These are phyloP conservation scores for Hypoxylon sp. DNA, from an alignment of 2,329 filamentous ascomycete species.

Conservation along the genomic window DNA sequence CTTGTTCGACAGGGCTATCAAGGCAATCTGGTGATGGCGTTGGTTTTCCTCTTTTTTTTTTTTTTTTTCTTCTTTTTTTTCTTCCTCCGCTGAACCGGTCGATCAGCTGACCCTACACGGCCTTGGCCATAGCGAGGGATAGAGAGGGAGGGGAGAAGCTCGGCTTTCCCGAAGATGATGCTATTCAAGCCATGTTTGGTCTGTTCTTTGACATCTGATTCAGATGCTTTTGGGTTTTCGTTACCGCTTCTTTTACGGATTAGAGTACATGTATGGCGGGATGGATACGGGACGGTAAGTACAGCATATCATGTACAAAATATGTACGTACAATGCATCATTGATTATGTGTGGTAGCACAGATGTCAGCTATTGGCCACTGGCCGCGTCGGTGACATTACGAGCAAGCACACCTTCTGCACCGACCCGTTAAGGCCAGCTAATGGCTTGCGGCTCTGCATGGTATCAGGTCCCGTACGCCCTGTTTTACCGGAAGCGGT, in stretches of 20 bases:
- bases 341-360: constrained; percentile 12
- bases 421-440: constrained; percentile 9
- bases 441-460: constrained; percentile 28
- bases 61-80: not conserved
- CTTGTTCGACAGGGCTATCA: not conserved
- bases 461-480: not conserved
- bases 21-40: not conserved
- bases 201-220: constrained; percentile 10
- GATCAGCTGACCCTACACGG: constrained; percentile 22
- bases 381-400: constrained; percentile 12
- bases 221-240: not conserved
- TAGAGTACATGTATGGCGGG: constrained; percentile 13
- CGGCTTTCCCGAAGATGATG: constrained; percentile 23
- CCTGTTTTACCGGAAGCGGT: constrained; percentile 6
- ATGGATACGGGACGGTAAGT: not conserved
- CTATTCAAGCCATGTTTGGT: constrained; percentile 4
- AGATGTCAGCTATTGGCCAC: not conserved
- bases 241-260: constrained; percentile 1
- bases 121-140: too few species aligned
- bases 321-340: not conserved
- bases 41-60: not conserved
- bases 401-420: constrained; percentile 6
- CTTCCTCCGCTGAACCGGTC: constrained; percentile 11
- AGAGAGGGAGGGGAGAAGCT: too few species aligned
- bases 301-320: too few species aligned